These are phyloP conservation scores for Stachybotrys elegans DNA, from an alignment of 2,329 filamentous ascomycete species.

Conservation along the genomic window DNA sequence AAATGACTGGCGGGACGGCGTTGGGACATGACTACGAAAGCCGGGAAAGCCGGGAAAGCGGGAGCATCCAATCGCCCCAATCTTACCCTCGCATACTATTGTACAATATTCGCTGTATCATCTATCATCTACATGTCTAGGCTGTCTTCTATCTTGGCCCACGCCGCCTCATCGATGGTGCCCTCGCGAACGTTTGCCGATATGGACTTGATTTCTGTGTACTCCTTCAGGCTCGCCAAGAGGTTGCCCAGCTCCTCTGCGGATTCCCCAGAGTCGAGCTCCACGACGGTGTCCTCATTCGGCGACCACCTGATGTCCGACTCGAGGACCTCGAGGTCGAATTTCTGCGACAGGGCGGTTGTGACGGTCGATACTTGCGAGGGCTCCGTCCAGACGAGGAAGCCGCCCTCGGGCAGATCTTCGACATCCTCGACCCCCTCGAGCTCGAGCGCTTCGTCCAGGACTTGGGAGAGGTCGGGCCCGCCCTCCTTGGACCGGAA, in stretches of 20 bases:
- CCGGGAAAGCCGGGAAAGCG: too few relatives aligned
- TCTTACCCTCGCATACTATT: slow-evolving; percentile 11
- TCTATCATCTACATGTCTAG: slow-evolving; percentile 39
- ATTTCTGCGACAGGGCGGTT: slow-evolving; percentile 51
- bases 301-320: slow-evolving; percentile 82
- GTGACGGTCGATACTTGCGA: slow-evolving; percentile 25
- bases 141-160: slow-evolving; percentile 48
- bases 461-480: slow-evolving; percentile 64
- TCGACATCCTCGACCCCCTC: slow-evolving; percentile 74
- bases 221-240: slow-evolving; percentile 56
- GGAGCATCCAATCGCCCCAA: too few relatives aligned
- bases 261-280: slow-evolving; percentile 52
- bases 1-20: too few relatives aligned
- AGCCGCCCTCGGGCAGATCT: slow-evolving; percentile 59
- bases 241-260: slow-evolving; percentile 56
- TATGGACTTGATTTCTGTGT: slow-evolving; percentile 69
- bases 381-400: slow-evolving; percentile 52
- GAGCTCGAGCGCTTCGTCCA: slow-evolving; percentile 73
- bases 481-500: slow-evolving; percentile 52
- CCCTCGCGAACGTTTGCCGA: slow-evolving; percentile 65
- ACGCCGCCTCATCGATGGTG: slow-evolving; percentile 44
- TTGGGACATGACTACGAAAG: neutral
- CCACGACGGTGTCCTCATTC: slow-evolving; percentile 71
- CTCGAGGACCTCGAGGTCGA: slow-evolving; percentile 63
- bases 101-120: slow-evolving; percentile 15